phyloP scores from a whole-genome alignment of 2,329 filamentous ascomycete species.

The Cordyceps tenuipes region DNA sequence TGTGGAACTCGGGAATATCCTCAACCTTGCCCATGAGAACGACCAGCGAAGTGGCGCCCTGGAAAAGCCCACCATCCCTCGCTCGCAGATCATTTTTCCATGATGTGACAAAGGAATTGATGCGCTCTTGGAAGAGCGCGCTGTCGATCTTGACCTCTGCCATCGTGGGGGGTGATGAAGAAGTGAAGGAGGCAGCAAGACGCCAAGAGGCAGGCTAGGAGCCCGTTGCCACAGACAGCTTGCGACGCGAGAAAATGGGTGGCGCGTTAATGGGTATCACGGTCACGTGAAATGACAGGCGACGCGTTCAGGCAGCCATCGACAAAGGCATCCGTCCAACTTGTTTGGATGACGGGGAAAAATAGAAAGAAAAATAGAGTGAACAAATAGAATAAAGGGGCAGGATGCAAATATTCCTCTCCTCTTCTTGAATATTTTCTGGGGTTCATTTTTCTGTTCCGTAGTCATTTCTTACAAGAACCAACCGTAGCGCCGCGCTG shows the following conservation, averaged over 20 bases:
- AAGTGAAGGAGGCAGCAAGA: slow-evolving; percentile 17
- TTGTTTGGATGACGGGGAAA: too few species aligned
- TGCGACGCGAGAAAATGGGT: slow-evolving; percentile 32
- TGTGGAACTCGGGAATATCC: slow-evolving; percentile 78
- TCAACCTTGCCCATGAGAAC: slow-evolving; percentile 94
- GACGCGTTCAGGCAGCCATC: not conserved
- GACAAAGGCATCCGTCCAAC: too few species aligned
- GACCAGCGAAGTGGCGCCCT: slow-evolving; percentile 76
- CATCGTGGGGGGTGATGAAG: slow-evolving; percentile 40
- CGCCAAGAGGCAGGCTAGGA: slow-evolving; percentile 18
- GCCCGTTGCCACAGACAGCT: slow-evolving; percentile 14
- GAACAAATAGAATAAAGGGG: too few species aligned
- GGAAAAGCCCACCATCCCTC: slow-evolving; percentile 73
- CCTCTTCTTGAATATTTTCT: too few species aligned
- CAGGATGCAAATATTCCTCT: too few species aligned
- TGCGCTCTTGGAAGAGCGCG: slow-evolving; percentile 85
- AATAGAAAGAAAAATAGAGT: too few species aligned
- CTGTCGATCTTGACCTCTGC: slow-evolving; percentile 92
- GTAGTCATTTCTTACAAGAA: too few species aligned
- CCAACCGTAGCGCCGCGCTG: too few species aligned
- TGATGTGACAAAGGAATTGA: slow-evolving; percentile 75
- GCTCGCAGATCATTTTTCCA: slow-evolving; percentile 96
- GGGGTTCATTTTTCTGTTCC: too few species aligned
- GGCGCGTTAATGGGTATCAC: slow-evolving; percentile 33
- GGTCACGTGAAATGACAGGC: slow-evolving; percentile 26